Base-by-base conservation (phyloP, 225 moss, liverwort and hornwort species). In the Climacium dendroides region DNA sequence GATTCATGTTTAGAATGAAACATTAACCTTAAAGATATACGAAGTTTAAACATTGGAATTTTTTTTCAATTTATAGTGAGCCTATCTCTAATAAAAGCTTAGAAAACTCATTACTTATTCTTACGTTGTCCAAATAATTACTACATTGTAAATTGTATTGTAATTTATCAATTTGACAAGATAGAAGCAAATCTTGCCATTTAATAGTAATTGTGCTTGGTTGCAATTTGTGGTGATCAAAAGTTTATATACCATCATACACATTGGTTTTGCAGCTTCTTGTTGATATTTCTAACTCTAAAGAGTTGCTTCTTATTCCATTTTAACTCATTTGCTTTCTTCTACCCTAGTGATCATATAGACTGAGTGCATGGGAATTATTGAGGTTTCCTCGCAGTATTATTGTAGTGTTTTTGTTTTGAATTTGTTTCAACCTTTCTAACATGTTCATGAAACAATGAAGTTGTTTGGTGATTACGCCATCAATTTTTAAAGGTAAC, bases 181-280 rank as follows among this genome's bases (percentile, higher is more conserved):
- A 69, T 39, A 13, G 13, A 39, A 39, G 4, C 13, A 67, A 67
- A 67, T 22, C 12, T 37, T 23, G 6, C 1, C 13, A 67, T 67
- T 6, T 6, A 37, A 23, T 37, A 37, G 7, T 22, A 69, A 39
- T 69, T 39, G 13, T 24, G 0, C 7, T 69, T 39, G 39, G 22
- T 69, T 69, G 39, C 39, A 69, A 64, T 64, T 35, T 63, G 32
- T 15, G 0, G 34, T 0, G 0, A 34, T 64, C 3, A 34, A 34
- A 34, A 34, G 9, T 34, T 3, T 34, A 18, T 3, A 5, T 5
- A 34, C 10, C 1, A 5, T 64, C 0, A 0, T 64, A 2, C 5
- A 32, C 63, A 63, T 34, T 63, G 63, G 2, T 34, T 63, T 34
- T 63, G 34, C 1, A 4, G 9, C 2, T 0, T 17, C 64, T 35